phyloP scores from a whole-genome alignment of 768 basidiomycete genomes.

The Tephrocybe sp. region DNA sequence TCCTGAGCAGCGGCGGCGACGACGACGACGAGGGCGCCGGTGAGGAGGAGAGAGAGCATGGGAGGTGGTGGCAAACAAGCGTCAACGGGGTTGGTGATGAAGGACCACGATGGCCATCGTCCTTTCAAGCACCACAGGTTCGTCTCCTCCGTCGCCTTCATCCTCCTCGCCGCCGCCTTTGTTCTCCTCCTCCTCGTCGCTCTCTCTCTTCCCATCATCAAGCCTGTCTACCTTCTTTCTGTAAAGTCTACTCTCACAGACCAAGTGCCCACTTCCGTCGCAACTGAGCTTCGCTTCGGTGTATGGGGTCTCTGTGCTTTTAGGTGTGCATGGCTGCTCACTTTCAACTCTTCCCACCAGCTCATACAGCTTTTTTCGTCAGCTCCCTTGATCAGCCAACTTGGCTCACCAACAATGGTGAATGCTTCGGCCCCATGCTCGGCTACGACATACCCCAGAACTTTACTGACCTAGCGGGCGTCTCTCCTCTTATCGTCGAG shows the following conservation, averaged over 20 bases:
- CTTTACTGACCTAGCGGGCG: constrained; percentile 38
- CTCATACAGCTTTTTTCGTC: constrained; percentile 4
- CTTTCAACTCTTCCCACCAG: constrained; percentile 7
- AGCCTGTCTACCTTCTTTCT: constrained; percentile 58
- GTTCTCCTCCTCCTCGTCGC: constrained; percentile 75
- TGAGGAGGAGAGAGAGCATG: constrained; percentile 5
- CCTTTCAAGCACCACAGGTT: constrained; percentile 46
- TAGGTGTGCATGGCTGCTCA: constrained; percentile 26
- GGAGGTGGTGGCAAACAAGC: constrained; percentile 1
- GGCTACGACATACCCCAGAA: constrained; percentile 63
- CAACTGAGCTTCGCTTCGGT: constrained; percentile 67
- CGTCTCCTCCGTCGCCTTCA: constrained; percentile 45
- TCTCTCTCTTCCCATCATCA: constrained; percentile 73
- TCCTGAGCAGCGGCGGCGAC: constrained; percentile 6
- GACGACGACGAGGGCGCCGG: not conserved
- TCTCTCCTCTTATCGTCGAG: constrained; percentile 42
- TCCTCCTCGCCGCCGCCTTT: constrained; percentile 57
- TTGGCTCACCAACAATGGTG: constrained; percentile 35
- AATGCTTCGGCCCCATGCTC: constrained; percentile 62
- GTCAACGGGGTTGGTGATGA: constrained; percentile 16
- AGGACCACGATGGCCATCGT: constrained; percentile 27
- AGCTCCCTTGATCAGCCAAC: constrained; percentile 34
- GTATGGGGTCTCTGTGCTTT: constrained; percentile 81
- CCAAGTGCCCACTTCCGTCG: constrained; percentile 45
- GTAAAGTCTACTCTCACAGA: constrained; percentile 34